phyloP scores from a whole-genome alignment of 345 rosid species.

The Ceriops zippeliana region DNA sequence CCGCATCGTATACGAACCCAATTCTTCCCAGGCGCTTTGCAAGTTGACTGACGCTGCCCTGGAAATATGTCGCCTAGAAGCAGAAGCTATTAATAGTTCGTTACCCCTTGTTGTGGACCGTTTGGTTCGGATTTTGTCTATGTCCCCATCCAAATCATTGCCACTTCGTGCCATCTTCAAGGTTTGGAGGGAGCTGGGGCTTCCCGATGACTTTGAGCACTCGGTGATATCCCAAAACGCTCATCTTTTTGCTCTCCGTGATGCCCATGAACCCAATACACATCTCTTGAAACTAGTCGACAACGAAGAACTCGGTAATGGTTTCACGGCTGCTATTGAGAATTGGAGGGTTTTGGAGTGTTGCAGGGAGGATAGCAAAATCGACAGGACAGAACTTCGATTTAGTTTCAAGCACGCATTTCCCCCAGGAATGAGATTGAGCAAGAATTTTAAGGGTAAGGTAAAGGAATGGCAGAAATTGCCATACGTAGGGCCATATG shows the following conservation, averaged over 20 bases:
- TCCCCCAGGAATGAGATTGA: slow-evolving; percentile 85
- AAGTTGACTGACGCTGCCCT: slow-evolving; percentile 54
- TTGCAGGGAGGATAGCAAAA: slow-evolving; percentile 47
- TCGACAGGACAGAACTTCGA: slow-evolving; percentile 47
- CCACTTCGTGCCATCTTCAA: slow-evolving; percentile 85
- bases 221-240: slow-evolving; percentile 59
- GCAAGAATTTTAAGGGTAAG: slow-evolving; percentile 65
- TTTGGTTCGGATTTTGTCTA: slow-evolving; percentile 56
- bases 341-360: slow-evolving; percentile 74
- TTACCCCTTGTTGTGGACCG: slow-evolving; percentile 53
- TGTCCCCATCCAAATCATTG: slow-evolving; percentile 61
- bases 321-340: slow-evolving; percentile 62
- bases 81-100: slow-evolving; percentile 43
- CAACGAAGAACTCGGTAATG: slow-evolving; percentile 19
- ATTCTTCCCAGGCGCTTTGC: slow-evolving; percentile 53
- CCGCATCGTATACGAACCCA: slow-evolving; percentile 57
- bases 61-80: slow-evolving; percentile 52
- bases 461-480: slow-evolving; percentile 79
- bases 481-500: slow-evolving; percentile 74
- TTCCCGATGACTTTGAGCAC: slow-evolving; percentile 92
- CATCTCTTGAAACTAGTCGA: slow-evolving; percentile 60
- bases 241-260: slow-evolving; percentile 48
- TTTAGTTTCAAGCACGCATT: slow-evolving; percentile 62
- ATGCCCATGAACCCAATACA: slow-evolving; percentile 64
- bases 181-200: slow-evolving; percentile 92